Evolutionary conservation across 2,329 filamentous ascomycete species (phyloP).

Genomic region (Chalaropsis thielavioides): DNA sequence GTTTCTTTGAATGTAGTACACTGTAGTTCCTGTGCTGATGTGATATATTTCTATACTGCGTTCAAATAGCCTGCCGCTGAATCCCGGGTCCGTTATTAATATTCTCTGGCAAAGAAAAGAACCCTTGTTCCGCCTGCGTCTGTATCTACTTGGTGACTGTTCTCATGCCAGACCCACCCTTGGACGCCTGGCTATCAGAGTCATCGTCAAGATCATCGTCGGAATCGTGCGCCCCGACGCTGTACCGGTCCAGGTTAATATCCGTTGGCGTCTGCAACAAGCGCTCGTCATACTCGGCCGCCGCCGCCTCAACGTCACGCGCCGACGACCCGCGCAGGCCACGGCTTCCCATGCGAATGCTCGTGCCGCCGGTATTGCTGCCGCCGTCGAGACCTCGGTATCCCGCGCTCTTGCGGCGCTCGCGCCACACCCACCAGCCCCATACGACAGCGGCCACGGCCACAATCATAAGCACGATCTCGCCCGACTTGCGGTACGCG

Average conservation of each 20-base stretch:
- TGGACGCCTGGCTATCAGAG: conserved; percentile 23
- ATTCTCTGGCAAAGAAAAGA: not conserved
- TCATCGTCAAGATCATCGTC: conserved; percentile 31
- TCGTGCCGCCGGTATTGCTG: conserved; percentile 23
- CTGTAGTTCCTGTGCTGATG: not conserved
- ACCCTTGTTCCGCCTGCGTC: not conserved
- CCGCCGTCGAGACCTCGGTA: conserved; percentile 37
- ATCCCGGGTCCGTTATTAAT: not conserved
- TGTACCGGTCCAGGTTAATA: conserved; percentile 36
- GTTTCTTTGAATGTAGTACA: not conserved
- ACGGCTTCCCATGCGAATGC: conserved; percentile 22
- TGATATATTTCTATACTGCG: not conserved
- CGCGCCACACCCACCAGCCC: conserved; percentile 57
- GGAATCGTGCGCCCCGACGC: conserved; percentile 38
- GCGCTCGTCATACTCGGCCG: conserved; percentile 49
- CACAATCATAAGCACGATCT: conserved; percentile 71
- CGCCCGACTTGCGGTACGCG: conserved; percentile 76
- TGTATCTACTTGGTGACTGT: not conserved
- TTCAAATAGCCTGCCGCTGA: not conserved
- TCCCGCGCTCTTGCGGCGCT: conserved; percentile 39
- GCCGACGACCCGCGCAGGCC: conserved; percentile 17
- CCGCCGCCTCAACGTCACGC: conserved; percentile 46
- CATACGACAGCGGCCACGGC: conserved; percentile 56
- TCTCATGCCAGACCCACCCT: not conserved
- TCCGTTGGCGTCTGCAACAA: conserved; percentile 35